A percentile compares a stretch with the other conserved stretches of the same genome.
Evolutionary conservation across 1,284 basidiomycete species (phyloP).

Genomic region (Rugiboletus extremiorientalis): DNA sequence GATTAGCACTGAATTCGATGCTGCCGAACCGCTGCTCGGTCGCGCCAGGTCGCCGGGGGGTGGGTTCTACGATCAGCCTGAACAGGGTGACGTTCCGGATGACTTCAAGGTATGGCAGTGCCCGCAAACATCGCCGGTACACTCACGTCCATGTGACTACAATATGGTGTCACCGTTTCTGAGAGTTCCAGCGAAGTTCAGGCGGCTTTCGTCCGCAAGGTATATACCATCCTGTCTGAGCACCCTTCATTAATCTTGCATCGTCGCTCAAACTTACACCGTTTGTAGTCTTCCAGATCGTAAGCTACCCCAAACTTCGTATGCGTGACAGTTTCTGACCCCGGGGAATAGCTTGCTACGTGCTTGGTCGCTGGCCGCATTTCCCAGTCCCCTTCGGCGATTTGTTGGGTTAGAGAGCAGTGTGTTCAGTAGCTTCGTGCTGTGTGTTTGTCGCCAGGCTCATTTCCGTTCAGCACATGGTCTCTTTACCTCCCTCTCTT

Average conservation of each 20-base stretch:
- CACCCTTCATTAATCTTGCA: slow-evolving; percentile 14
- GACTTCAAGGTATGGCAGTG: slow-evolving; percentile 70
- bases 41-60: slow-evolving; percentile 43
- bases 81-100: slow-evolving; percentile 68
- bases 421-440: slow-evolving; percentile 34
- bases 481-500: slow-evolving; percentile 74
- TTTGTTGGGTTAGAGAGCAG: slow-evolving; percentile 73
- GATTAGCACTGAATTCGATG: slow-evolving; percentile 33
- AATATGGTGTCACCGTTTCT: slow-evolving; percentile 78
- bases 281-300: slow-evolving; percentile 65
- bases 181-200: slow-evolving; percentile 73
- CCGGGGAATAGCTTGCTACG: slow-evolving; percentile 57
- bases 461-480: slow-evolving; percentile 54
- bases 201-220: slow-evolving; percentile 76
- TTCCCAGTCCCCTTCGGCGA: slow-evolving; percentile 54
- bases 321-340: slow-evolving; percentile 7
- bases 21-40: slow-evolving; percentile 49
- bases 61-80: slow-evolving; percentile 70
- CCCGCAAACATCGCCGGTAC: not conserved
- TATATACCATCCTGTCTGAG: slow-evolving; percentile 79
- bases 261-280: slow-evolving; percentile 4
- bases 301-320: slow-evolving; percentile 32
- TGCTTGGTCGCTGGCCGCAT: slow-evolving; percentile 66
- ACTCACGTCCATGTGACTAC: slow-evolving; percentile 11
- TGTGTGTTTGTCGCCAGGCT: slow-evolving; percentile 1